Evolutionary conservation across 208 protist species (phyloP), one percentile per base, ranked within the genome.

Genomic region (Leishmania aethiopica): DNA sequence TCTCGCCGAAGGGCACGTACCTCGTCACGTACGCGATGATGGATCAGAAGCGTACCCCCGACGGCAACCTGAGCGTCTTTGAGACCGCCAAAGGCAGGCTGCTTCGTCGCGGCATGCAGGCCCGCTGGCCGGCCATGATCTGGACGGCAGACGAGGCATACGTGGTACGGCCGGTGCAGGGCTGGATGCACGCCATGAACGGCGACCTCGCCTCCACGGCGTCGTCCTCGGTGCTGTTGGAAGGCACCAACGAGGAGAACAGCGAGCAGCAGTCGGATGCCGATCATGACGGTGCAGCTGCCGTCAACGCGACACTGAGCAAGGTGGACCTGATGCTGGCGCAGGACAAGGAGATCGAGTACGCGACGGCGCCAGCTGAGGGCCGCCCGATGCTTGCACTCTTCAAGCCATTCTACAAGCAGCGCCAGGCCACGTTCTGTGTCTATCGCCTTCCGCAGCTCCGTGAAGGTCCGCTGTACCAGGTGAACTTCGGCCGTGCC

Each of bases 371-470:
- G 32, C 91, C 92, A 3, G 81, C 80, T 57, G 85, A 84, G 53
- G 85, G 84, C 28, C 82, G 89, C 8, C 92, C 94, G 53, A 51
- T 96, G 80, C 86, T 96, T 28, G 92, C 92, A 0, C 80, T 97
- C 47, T 97, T 97, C 86, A 95, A 93, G 83, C 92, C 94, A 3
- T 94, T 95, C 76, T 85, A 94, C 86, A 96, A 97, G 79, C 85
- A 95, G 71, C 88, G 81, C 53, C 92, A 89, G 77, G 93, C 87
- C 8, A 93, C 87, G 15, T 88, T 97, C 49, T 78, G 59, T 69
- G 57, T 97, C 8, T 93, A 91, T 84, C 92, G 94, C 37, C 90
- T 97, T 42, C 94, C 94, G 7, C 76, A 97, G 81, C n/a, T 97
- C 13, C 76, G 84, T 13, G 90, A 93, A 1, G 89, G 91, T 4